Conservation (phyloP, 208 protist genomes). For the Leishmania guyanensis region DNA sequence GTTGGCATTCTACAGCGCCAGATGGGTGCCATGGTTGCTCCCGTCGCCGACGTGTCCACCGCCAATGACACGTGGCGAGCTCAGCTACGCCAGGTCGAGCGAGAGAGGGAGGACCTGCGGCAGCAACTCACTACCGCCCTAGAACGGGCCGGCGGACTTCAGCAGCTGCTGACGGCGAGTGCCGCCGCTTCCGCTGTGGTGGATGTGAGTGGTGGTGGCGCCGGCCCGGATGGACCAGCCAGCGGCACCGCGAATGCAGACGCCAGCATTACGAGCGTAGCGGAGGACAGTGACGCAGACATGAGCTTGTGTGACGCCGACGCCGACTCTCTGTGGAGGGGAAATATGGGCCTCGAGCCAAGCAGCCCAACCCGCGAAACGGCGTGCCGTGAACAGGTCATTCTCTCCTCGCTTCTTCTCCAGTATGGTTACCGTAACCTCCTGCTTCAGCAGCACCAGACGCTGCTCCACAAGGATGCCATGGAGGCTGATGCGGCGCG, state of each 20-base stretch:
- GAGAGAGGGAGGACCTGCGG: conserved; percentile 57
- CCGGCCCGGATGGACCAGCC: neutral
- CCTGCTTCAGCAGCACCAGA: conserved; percentile 64
- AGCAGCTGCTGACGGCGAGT: conserved; percentile 24
- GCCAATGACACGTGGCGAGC: conserved; percentile 46
- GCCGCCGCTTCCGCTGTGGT: neutral
- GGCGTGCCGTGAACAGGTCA: conserved; percentile 34
- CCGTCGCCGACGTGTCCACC: conserved; percentile 28
- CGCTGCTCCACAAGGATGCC: conserved; percentile 39
- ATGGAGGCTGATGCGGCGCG: conserved; percentile 26
- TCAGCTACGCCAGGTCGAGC: conserved; percentile 63
- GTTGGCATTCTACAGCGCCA: conserved; percentile 60
- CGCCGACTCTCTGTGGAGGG: neutral
- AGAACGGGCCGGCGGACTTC: conserved; percentile 27
- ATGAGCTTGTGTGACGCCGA: neutral
- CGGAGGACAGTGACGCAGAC: conserved; percentile 17
- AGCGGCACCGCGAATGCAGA: conserved; percentile 6
- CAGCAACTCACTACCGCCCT: conserved; percentile 47
- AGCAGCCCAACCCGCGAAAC: conserved; percentile 28
- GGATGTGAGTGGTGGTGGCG: neutral
- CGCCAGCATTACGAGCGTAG: neutral
- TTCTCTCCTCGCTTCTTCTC: conserved; percentile 56
- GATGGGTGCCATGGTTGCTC: conserved; percentile 41
- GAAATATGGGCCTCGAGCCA: neutral
- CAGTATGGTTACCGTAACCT: conserved; percentile 66